Percentiles rank a stretch among this genome's conserved stretches.
phyloP scores from a whole-genome alignment of 1,284 basidiomycete species.

The Malassezia pachydermatis region DNA sequence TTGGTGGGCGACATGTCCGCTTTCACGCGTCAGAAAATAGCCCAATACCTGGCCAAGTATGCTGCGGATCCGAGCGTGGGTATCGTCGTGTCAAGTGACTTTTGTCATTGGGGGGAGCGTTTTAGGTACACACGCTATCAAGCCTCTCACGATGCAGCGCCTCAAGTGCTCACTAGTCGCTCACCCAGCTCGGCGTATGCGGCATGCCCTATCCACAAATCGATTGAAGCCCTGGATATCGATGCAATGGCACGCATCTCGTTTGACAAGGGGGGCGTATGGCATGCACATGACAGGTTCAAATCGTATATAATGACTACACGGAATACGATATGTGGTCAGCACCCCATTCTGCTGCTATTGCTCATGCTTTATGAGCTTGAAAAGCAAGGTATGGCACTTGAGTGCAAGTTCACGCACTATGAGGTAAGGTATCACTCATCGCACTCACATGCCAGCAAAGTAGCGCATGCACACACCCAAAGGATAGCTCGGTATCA shows the following conservation, averaged over 20 bases:
- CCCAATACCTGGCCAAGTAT: conserved; percentile 66
- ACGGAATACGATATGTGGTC: conserved; percentile 91
- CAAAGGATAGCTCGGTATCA: conserved; percentile 78
- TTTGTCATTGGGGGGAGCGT: conserved; percentile 91
- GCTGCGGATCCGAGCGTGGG: conserved; percentile 66
- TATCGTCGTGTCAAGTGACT: conserved; percentile 86
- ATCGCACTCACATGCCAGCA: conserved; percentile 51
- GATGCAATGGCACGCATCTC: conserved; percentile 65
- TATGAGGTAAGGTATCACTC: conserved; percentile 25
- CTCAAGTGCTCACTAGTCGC: conserved; percentile 6
- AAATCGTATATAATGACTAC: conserved; percentile 66
- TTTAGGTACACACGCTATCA: conserved; percentile 89
- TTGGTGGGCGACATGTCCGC: conserved; percentile 68
- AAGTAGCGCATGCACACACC: conserved; percentile 63
- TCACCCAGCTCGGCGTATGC: conserved; percentile 10
- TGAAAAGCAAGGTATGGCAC: conserved; percentile 50
- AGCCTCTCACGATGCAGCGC: conserved; percentile 53
- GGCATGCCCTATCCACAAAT: conserved; percentile 49
- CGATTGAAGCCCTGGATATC: conserved; percentile 65
- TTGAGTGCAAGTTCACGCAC: conserved; percentile 32
- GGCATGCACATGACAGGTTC: conserved; percentile 26
- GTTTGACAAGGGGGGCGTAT: conserved; percentile 42
- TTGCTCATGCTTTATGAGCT: conserved; percentile 63
- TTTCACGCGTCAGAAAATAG: conserved; percentile 56
- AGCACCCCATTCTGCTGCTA: conserved; percentile 87